Percentiles rank a stretch among this genome's conserved stretches.
Evolutionary conservation across 257 asterid species (phyloP).

Genomic region (Solanum dulcamara): DNA sequence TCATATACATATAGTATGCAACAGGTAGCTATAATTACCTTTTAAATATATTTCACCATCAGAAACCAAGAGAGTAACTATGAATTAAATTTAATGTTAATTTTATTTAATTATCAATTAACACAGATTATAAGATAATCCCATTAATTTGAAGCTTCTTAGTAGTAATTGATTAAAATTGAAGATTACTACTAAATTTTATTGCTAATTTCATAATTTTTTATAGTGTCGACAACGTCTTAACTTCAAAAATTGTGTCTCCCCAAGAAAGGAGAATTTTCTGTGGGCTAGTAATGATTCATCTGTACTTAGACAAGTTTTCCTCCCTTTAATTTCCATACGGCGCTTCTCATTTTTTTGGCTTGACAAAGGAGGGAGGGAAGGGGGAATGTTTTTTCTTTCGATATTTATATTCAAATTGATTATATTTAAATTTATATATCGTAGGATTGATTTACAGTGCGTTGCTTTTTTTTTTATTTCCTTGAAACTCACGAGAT

Average conservation of each 20-base stretch:
- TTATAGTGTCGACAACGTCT: neutral
- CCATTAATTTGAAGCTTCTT: too few species aligned
- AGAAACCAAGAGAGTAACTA: too few species aligned
- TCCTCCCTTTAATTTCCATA: neutral
- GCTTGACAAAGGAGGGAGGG: too few species aligned
- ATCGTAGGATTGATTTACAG: too few species aligned
- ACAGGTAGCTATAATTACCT: neutral
- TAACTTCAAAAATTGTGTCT: neutral
- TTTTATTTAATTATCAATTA: too few species aligned
- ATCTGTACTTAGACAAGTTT: neutral
- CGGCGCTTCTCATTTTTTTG: neutral
- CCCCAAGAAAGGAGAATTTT: neutral
- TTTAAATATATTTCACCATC: neutral
- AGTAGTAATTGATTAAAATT: too few species aligned
- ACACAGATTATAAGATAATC: too few species aligned
- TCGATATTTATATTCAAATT: fast-evolving
- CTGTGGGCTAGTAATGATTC: neutral
- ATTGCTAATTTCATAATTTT: neutral
- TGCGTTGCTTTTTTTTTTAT: too few species aligned
- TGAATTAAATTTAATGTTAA: too few species aligned
- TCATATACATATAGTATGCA: neutral
- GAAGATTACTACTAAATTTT: too few species aligned
- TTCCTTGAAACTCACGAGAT: too few species aligned
- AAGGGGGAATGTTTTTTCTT: fast-evolving
- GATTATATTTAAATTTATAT: neutral